These are phyloP conservation scores for Termitomyces sp. DNA, from an alignment of 768 basidiomycete genomes.

Conservation along the genomic window DNA sequence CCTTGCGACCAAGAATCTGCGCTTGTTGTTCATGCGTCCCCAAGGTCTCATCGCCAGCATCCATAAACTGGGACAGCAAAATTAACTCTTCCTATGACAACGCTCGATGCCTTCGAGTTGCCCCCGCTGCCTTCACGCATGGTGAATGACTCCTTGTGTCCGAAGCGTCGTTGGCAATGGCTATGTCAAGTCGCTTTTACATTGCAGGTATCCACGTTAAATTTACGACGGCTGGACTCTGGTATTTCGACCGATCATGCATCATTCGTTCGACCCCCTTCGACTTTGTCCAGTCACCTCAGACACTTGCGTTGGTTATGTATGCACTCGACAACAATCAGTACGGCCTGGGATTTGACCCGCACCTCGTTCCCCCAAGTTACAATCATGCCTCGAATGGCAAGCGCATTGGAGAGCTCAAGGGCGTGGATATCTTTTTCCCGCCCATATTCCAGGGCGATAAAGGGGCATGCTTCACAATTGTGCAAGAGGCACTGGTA, in stretches of 20 bases:
- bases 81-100: neutral
- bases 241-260: no score
- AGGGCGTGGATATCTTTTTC: neutral
- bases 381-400: neutral
- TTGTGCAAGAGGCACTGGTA: constrained; percentile 1
- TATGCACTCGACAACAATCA: constrained; percentile 17
- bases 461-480: neutral
- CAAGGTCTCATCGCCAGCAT: neutral
- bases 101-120: neutral
- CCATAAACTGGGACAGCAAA: neutral
- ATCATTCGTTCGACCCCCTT: constrained; percentile 20
- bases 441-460: neutral
- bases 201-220: constrained; percentile 22
- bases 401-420: neutral
- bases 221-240: constrained; percentile 16
- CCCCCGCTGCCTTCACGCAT: neutral
- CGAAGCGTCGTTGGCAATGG: constrained; percentile 7
- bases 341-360: neutral
- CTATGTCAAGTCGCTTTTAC: constrained; percentile 17
- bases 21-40: neutral
- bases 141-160: neutral
- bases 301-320: constrained; percentile 21
- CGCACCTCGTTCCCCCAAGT: neutral
- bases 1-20: neutral
- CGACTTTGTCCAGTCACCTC: constrained; percentile 17